Conservation (phyloP, 495 filamentous ascomycete species). For the Penicillium pancosmium region DNA sequence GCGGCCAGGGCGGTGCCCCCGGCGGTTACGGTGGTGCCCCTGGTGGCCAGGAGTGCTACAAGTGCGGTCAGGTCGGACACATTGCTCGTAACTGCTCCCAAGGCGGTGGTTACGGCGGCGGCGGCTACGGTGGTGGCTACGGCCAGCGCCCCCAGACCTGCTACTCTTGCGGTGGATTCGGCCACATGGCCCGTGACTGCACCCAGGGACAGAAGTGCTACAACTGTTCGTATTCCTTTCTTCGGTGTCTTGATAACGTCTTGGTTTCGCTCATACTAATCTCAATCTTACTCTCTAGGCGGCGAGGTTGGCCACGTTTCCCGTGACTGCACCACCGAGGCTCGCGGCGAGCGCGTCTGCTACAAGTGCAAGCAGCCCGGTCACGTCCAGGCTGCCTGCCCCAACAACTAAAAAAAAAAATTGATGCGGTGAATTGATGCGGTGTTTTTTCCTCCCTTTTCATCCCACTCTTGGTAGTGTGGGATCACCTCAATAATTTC, state of each 20-base stretch:
- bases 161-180: constrained; percentile 95
- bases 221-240: constrained; percentile 69
- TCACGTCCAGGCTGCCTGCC: constrained; percentile 92
- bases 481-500: neutral
- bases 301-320: constrained; percentile 93
- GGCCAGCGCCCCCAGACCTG: constrained; percentile 74
- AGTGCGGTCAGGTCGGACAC: constrained; percentile 96
- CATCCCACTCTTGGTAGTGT: too few species aligned
- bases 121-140: constrained; percentile 52
- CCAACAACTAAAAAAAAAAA: constrained; percentile 47
- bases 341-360: constrained; percentile 88
- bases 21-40: constrained; percentile 46
- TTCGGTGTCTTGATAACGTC: too few species aligned
- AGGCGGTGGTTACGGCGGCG: constrained; percentile 52
- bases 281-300: constrained; percentile 38
- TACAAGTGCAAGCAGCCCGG: constrained; percentile 99
- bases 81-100: constrained; percentile 95
- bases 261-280: too few species aligned
- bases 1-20: constrained; percentile 40
- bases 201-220: constrained; percentile 99
- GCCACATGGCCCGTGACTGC: constrained; percentile 96
- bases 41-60: constrained; percentile 87
- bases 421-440: neutral
- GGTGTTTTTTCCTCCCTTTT: neutral
- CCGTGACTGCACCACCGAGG: constrained; percentile 92